Base-by-base conservation (phyloP, 768 basidiomycete species). In the Porpolomopsis calyptriformis region DNA sequence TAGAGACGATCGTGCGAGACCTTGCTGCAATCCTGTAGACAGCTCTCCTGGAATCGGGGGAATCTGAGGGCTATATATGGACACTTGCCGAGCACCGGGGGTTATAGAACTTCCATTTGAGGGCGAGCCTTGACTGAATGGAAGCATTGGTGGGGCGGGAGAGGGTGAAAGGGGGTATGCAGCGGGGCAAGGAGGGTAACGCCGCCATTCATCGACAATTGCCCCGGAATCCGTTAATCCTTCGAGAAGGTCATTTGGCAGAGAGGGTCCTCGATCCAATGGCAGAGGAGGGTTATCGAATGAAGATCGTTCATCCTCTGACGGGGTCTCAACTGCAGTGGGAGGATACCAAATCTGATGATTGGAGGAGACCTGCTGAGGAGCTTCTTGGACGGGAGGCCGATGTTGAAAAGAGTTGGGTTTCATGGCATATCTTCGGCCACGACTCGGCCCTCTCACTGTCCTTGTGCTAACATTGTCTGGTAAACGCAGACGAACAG, bases 91-190 rank as follows among this genome's bases (percentile, higher is more conserved):
- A 25, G 19, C 31, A 38, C n/a, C n/a, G n/a, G n/a, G n/a, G n/a
- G n/a, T n/a, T n/a, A 26, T 52, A 46, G 19, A 35, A 43, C 12
- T 48, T 31, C 7, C 46, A 29, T 18, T 24, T 14, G 52, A 24
- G 14, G 42, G 16, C n/a, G n/a, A n/a, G n/a, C n/a, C n/a, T n/a
- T n/a, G n/a, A n/a, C n/a, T n/a, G n/a, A n/a, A n/a, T 46, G 56
- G 64, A 39, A 67, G 64, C 16, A 56, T 59, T 20, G 66, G 54
- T 2, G 68, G 60, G 14, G 61, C 60, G 18, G 64, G 64, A n/a
- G 77, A 53, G 9, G 82, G 83, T 11, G 81, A 85, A 0, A 81
- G 69, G 7, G 83, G 84, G 55, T 87, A 87, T 26, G 85, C 85
- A 4, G 85, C 77, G 24, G 85, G 85, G 43, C 85, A 80, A 14